Base-by-base conservation (phyloP, 371 early-diverging fungal species). In the Nematocida ausubeli region DNA sequence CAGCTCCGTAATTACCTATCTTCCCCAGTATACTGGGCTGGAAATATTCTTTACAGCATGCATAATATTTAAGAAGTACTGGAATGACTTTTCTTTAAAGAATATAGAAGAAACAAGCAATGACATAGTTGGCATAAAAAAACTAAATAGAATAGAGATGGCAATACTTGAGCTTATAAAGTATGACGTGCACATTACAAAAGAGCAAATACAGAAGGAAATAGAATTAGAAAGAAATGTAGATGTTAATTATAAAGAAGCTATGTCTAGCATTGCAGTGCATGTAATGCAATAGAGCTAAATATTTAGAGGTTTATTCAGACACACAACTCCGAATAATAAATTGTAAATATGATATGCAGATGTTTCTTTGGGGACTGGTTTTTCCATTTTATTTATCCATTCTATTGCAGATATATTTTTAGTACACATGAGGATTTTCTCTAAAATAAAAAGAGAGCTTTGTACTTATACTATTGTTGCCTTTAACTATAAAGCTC, bases 1-100 rank as follows among this genome's bases (percentile, higher is more conserved):
- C 51, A 62, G 32, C n/a, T 49, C 7, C 5, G 37, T 72, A 28
- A n/a, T 64, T 37, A 14, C 2, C 5, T 22, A 26, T 12, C 55
- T 55, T 55, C 55, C 55, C 19, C 55, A 55, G 55, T 55, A 55
- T 30, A 55, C 55, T 9, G 12, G 26, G 1, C 12, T 72, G 16
- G 73, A 72, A 37, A 3, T 72, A 34, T 72, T 72, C 60, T 42
- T 69, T 19, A 62, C 54, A 6, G 67, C 70, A 34, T 72, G 73
- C 28, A 56, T 72, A n/a, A 30, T 72, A 6, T 69, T 73, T 35
- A 37, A 54, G 34, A 72, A 72, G 73, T 72, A 40, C 66, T 65
- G 64, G 64, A 62, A 32, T n/a, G 73, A 72, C 51, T 32, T 35
- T 39, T 24, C 73, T 22, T 12, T n/a, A 44, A 72, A 64, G 51